A percentile compares a stretch with the other conserved stretches of the same genome.
phyloP scores from a whole-genome alignment of 345 rosid genomes.

The Citrus cavaleriei region DNA sequence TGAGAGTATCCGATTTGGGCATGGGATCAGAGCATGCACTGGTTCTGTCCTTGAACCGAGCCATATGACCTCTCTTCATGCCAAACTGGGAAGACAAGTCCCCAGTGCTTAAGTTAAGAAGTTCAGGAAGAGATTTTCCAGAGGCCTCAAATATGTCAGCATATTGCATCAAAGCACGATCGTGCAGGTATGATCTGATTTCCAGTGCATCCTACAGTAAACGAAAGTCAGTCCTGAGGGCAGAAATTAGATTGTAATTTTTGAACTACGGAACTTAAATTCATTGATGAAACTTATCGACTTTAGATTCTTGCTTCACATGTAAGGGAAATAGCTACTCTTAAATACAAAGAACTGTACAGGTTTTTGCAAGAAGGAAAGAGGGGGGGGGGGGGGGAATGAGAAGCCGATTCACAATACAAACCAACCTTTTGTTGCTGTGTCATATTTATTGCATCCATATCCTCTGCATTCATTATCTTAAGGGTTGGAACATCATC shows the following conservation, averaged over 20 bases:
- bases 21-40: conserved; percentile 35
- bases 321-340: background rate
- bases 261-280: background rate
- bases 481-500: conserved; percentile 71
- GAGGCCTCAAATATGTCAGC: conserved; percentile 57
- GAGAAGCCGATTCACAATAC: background rate
- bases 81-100: conserved; percentile 49
- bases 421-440: conserved; percentile 47
- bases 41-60: conserved; percentile 47
- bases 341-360: background rate
- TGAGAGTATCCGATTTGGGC: conserved; percentile 18
- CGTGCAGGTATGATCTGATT: conserved; percentile 66
- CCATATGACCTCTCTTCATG: conserved; percentile 62
- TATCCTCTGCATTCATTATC: conserved; percentile 58
- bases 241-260: background rate
- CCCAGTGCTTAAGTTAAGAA: conserved; percentile 33
- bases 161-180: conserved; percentile 52
- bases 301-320: background rate
- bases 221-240: background rate
- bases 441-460: conserved; percentile 51
- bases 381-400: too few relatives aligned
- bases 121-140: conserved; percentile 43
- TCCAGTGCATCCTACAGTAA: conserved; percentile 48
- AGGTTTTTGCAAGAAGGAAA: background rate
- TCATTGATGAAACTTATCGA: background rate